These are phyloP conservation scores for Globisporangium acanthophoron DNA, from an alignment of 352 stramenopile genomes.

Conservation along the genomic window DNA sequence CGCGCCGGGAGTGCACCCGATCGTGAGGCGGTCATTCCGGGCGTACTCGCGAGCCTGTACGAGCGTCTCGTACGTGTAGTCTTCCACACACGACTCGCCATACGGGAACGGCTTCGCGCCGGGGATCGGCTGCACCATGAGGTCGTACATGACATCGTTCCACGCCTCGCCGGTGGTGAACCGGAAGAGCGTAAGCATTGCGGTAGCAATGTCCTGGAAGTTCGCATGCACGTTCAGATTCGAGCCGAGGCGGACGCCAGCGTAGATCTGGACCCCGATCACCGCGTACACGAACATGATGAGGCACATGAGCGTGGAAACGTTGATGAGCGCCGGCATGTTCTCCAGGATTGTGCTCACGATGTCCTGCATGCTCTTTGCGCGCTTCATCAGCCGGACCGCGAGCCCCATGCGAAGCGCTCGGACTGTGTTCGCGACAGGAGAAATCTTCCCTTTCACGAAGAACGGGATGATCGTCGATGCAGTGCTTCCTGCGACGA, in stretches of 20 bases:
- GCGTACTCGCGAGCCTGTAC: constrained; percentile 18
- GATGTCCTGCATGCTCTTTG: constrained; percentile 55
- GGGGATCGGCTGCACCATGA: constrained; percentile 31
- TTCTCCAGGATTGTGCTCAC: constrained; percentile 67
- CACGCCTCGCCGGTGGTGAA: constrained; percentile 67
- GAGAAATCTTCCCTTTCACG: constrained; percentile 33
- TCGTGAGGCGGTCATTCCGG: constrained; percentile 25
- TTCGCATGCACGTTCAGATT: constrained; percentile 55
- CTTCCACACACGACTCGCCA: constrained; percentile 28
- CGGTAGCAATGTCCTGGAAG: constrained; percentile 47
- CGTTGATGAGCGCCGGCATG: constrained; percentile 70
- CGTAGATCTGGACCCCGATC: constrained; percentile 74
- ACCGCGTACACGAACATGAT: constrained; percentile 80
- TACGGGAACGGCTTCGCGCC: constrained; percentile 19
- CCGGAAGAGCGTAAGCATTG: constrained; percentile 61
- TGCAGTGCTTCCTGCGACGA: constrained; percentile 38
- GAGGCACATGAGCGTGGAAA: constrained; percentile 58
- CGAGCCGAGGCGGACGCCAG: constrained; percentile 41
- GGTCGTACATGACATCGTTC: constrained; percentile 81
- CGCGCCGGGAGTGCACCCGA: constrained; percentile 29
- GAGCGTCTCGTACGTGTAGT: constrained; percentile 30
- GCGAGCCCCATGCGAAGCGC: constrained; percentile 61
- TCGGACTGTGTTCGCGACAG: constrained; percentile 48
- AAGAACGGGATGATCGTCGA: constrained; percentile 36
- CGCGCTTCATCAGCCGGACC: constrained; percentile 38